Evolutionary conservation across 176 grass and related monocot genomes (phyloP), one percentile per base, ranked within the genome.

Genomic region (Cenchrus fungigraminus): DNA sequence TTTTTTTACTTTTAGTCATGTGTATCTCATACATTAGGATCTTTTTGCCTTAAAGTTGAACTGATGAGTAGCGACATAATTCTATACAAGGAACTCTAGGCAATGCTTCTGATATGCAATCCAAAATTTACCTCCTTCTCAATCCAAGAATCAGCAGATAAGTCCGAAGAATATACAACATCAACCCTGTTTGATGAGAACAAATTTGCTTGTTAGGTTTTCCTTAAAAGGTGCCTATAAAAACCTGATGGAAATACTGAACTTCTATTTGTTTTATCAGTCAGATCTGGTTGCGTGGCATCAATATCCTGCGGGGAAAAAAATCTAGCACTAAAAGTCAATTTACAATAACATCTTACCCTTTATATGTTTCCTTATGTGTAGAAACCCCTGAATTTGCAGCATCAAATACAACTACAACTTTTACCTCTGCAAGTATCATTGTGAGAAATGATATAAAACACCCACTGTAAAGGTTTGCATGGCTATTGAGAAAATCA

Each of bases 331-430:
- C 29, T 57, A 74, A 68, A 56, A n/a, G 34, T 65, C 60, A 65
- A 70, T 68, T 45, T 46, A 74, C 42, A 29, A 71, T 37, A 85
- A 40, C n/a, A 66, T 29, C 84, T 83, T 89, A 98, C 96, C 96
- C 93, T 80, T 74, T 83, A 91, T 95, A 91, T 60, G 79, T 95
- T 92, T 98, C 91, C 67, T 92, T 95, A 56, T 89, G 87, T 81
- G 87, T 85, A 49, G 88, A 73, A 71, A 87, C 81, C 59, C 88
- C 91, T 58, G 93, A 98, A 19, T 82, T 87, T 28, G 73, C 87
- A 84, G 96, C 87, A 91, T 98, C 96, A 92, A 95, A 98, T 73
- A 98, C 93, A n/a, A 93, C 96, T 1, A 98, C 96, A 83, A 98
- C 91, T 79, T 95, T 98, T 71, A 95, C 73, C 66, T 95, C 96